A percentile compares a stretch with the other conserved stretches of the same genome.
These are phyloP conservation scores for Sclerospora graminicola DNA, from an alignment of 352 stramenopile species.

Conservation along the genomic window DNA sequence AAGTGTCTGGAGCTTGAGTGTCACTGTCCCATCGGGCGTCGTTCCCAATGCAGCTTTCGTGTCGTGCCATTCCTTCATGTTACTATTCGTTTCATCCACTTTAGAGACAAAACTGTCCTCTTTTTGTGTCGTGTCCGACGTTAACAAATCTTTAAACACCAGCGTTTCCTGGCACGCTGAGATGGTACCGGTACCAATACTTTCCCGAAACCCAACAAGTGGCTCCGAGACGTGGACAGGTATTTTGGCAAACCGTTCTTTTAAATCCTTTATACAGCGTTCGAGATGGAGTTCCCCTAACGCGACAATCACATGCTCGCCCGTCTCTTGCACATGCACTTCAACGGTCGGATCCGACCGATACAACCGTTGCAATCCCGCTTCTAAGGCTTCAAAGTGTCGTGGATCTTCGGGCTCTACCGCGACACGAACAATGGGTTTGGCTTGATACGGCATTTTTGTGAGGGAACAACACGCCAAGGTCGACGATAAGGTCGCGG, in stretches of 20 bases:
- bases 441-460: conserved; percentile 85
- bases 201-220: conserved; percentile 87
- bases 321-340: conserved; percentile 83
- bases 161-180: conserved; percentile 57
- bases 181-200: conserved; percentile 47
- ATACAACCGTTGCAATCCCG: conserved; percentile 85
- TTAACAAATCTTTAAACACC: conserved; percentile 60
- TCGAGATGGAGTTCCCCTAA: conserved; percentile 89
- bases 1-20: conserved; percentile 65
- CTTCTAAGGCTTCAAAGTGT: conserved; percentile 78
- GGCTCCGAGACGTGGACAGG: conserved; percentile 77
- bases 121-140: conserved; percentile 7
- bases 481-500: conserved; percentile 78
- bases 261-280: conserved; percentile 86
- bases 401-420: conserved; percentile 83
- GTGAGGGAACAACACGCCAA: conserved; percentile 75
- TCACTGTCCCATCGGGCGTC: conserved; percentile 57
- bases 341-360: conserved; percentile 89
- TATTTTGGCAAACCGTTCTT: conserved; percentile 82
- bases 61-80: conserved; percentile 11
- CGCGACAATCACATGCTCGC: conserved; percentile 86
- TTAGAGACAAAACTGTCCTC: conserved; percentile 6
- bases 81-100: too few species aligned
- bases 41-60: conserved; percentile 37
- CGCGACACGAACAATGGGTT: conserved; percentile 88